These are phyloP conservation scores for Geotrichum reessii DNA, from an alignment of 1,139 yeast genomes.

Conservation along the genomic window DNA sequence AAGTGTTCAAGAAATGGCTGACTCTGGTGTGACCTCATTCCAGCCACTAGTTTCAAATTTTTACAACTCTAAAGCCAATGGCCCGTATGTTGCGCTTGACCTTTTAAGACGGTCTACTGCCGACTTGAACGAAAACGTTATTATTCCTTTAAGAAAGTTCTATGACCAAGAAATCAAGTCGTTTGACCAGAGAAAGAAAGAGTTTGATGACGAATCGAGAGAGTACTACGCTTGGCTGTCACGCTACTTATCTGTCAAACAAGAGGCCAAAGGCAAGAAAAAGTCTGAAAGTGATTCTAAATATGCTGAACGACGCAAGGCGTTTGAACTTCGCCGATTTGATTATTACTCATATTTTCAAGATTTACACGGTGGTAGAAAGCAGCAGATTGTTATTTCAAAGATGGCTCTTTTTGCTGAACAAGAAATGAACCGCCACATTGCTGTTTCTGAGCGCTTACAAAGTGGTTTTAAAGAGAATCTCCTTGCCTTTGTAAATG, in stretches of 20 bases:
- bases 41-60: conserved; percentile 33
- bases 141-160: conserved; percentile 38
- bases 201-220: conserved; percentile 66
- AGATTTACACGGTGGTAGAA: conserved; percentile 50
- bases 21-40: conserved; percentile 34
- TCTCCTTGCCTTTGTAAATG: conserved; percentile 33
- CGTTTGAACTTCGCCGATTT: conserved; percentile 63
- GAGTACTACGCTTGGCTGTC: conserved; percentile 73
- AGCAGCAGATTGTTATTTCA: conserved; percentile 39
- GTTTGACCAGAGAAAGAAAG: conserved; percentile 44
- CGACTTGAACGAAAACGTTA: conserved; percentile 33
- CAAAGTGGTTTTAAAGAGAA: conserved; percentile 30
- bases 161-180: conserved; percentile 41
- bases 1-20: conserved; percentile 28
- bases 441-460: conserved; percentile 26
- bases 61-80: conserved; percentile 25
- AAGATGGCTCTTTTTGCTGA: conserved; percentile 39
- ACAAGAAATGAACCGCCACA: conserved; percentile 30
- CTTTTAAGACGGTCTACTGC: conserved; percentile 23
- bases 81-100: conserved; percentile 25
- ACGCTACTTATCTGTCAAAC: conserved; percentile 61
- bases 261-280: conserved; percentile 39
- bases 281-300: conserved; percentile 51
- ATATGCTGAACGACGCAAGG: conserved; percentile 51
- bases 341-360: conserved; percentile 65